A percentile compares a stretch with the other conserved stretches of the same genome.
These are phyloP conservation scores for Simmondsia chinensis DNA, from an alignment of 148 eudicot genomes.

Conservation along the genomic window DNA sequence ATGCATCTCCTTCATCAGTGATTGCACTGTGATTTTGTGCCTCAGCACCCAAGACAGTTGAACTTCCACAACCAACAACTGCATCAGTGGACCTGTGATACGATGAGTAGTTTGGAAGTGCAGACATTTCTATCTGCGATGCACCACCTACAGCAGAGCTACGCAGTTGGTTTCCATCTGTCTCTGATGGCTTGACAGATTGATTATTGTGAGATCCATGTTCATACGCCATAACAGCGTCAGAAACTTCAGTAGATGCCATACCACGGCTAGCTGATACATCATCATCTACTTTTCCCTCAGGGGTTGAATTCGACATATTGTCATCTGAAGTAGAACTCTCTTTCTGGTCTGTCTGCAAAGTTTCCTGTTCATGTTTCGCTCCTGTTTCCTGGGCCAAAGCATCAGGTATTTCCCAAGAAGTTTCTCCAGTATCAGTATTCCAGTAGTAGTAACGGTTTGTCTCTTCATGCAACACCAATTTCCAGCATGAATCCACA, in stretches of 20 bases:
- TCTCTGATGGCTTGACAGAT: constrained; percentile 12
- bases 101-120: constrained; percentile 14
- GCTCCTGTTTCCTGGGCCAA: constrained; percentile 37
- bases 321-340: constrained; percentile 14
- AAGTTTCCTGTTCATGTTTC: constrained; percentile 20
- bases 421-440: constrained; percentile 79
- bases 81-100: constrained; percentile 8
- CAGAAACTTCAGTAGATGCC: constrained; percentile 21
- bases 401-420: constrained; percentile 78
- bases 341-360: constrained; percentile 20
- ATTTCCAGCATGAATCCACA: constrained; percentile 54
- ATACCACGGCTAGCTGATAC: constrained; percentile 10
- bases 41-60: constrained; percentile 17
- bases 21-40: constrained; percentile 11
- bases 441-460: constrained; percentile 90
- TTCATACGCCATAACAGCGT: constrained; percentile 9
- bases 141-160: constrained; percentile 13
- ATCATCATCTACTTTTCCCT: constrained; percentile 8
- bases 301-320: constrained; percentile 10
- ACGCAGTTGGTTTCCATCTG: constrained; percentile 14
- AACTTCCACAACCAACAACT: constrained; percentile 11
- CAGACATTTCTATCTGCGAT: constrained; percentile 13
- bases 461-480: constrained; percentile 94
- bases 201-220: constrained; percentile 16
- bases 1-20: constrained; percentile 19